Conservation (phyloP, 768 basidiomycete genomes). For the Xerocomellus amylosporus region DNA sequence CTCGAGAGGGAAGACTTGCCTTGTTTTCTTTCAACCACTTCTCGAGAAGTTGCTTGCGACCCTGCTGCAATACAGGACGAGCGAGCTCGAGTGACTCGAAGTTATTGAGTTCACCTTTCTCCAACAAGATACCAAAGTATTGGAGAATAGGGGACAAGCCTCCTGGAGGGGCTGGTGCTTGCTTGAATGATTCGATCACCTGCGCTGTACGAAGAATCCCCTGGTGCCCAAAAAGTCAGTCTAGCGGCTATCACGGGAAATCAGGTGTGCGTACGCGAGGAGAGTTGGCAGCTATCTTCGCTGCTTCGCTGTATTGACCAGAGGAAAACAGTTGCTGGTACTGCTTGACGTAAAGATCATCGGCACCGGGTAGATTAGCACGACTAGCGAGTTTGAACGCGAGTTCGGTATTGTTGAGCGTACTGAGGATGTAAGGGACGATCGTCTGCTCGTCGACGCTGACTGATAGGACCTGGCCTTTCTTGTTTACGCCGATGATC, state of each 20-base stretch:
- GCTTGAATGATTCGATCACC: slow-evolving; percentile 97
- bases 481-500: slow-evolving; percentile 99
- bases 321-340: slow-evolving; percentile 88
- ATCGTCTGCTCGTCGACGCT: slow-evolving; percentile 95
- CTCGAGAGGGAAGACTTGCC: slow-evolving; percentile 39
- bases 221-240: slow-evolving; percentile 36
- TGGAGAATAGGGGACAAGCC: slow-evolving; percentile 94
- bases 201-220: slow-evolving; percentile 93
- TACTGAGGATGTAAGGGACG: slow-evolving; percentile 90
- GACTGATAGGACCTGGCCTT: slow-evolving; percentile 96
- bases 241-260: not conserved
- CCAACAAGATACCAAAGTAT: slow-evolving; percentile 97
- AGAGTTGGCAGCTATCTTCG: slow-evolving; percentile 97
- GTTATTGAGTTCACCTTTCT: slow-evolving; percentile 98
- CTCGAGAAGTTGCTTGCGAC: slow-evolving; percentile 93
- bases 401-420: slow-evolving; percentile 94
- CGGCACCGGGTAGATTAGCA: slow-evolving; percentile 94
- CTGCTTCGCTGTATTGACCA: slow-evolving; percentile 90
- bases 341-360: slow-evolving; percentile 93
- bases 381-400: slow-evolving; percentile 97
- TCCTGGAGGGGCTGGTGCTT: slow-evolving; percentile 86
- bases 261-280: slow-evolving; percentile 59
- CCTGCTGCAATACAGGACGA: slow-evolving; percentile 92
- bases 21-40: slow-evolving; percentile 99
- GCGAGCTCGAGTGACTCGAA: slow-evolving; percentile 94